phyloP scores from a whole-genome alignment of 495 filamentous ascomycete species.

The Hyaloscypha variabilis region DNA sequence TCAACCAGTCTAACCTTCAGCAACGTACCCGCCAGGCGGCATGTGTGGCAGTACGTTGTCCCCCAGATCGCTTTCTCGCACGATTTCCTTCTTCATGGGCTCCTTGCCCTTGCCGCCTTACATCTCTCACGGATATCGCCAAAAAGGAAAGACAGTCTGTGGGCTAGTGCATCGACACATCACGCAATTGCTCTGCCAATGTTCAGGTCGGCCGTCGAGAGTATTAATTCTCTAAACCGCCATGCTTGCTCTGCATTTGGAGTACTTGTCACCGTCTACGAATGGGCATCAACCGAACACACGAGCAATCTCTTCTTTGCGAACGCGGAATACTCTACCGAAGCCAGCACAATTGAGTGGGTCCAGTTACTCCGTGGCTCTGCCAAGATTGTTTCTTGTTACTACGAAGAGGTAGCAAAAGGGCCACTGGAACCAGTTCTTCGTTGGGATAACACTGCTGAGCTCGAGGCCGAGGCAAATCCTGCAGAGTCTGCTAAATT shows the following conservation, averaged over 20 bases:
- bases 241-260: not conserved
- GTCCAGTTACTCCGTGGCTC: not conserved
- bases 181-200: not conserved
- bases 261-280: not conserved
- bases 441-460: not conserved
- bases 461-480: not conserved
- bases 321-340: not conserved
- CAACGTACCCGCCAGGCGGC: not conserved
- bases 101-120: not conserved
- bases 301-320: not conserved
- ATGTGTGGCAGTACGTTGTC: not conserved
- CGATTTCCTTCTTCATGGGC: not conserved
- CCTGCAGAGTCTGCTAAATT: not conserved
- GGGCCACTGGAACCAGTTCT: not conserved
- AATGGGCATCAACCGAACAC: not conserved
- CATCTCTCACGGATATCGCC: not conserved
- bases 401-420: not conserved
- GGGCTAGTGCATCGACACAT: not conserved
- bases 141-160: not conserved
- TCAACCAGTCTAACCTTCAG: not conserved
- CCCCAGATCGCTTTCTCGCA: not conserved
- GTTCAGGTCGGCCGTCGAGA: not conserved
- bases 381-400: not conserved
- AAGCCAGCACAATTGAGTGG: not conserved
- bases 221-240: not conserved